These are phyloP conservation scores for Volvox africanus DNA, from an alignment of 139 green algal species.

Conservation along the genomic window DNA sequence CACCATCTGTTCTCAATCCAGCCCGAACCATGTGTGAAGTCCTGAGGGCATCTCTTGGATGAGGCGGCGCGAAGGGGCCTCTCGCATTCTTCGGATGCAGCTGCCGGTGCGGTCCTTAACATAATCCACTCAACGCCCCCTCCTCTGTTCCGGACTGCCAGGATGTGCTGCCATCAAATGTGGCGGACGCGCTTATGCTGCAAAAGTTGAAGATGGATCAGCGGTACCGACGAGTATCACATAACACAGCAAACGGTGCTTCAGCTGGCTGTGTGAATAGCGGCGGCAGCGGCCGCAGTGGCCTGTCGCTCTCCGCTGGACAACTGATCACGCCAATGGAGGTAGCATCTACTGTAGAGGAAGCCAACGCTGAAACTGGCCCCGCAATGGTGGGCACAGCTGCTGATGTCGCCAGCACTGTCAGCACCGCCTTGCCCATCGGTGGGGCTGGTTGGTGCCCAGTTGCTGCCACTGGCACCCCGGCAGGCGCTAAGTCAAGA, in stretches of 20 bases:
- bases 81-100: too few relatives aligned
- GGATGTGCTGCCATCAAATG: slow-evolving; percentile 41
- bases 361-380: too few relatives aligned
- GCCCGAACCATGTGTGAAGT: too few relatives aligned
- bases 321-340: not conserved
- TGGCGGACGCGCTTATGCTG: slow-evolving; percentile 34
- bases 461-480: not conserved
- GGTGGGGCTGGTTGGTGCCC: not conserved
- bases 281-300: not conserved
- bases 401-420: not conserved
- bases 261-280: not conserved
- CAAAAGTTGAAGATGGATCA: slow-evolving; percentile 18
- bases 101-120: not conserved
- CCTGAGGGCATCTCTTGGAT: too few relatives aligned
- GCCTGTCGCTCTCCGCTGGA: not conserved
- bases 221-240: not conserved
- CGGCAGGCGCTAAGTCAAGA: not conserved
- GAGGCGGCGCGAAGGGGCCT: too few relatives aligned
- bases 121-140: not conserved
- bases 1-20: too few relatives aligned
- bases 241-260: not conserved
- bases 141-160: not conserved
- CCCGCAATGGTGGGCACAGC: too few relatives aligned
- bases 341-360: too few relatives aligned
- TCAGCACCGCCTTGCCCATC: not conserved